phyloP scores from a whole-genome alignment of 805 yeast species.

The Schwanniomyces pseudopolymorphus region DNA sequence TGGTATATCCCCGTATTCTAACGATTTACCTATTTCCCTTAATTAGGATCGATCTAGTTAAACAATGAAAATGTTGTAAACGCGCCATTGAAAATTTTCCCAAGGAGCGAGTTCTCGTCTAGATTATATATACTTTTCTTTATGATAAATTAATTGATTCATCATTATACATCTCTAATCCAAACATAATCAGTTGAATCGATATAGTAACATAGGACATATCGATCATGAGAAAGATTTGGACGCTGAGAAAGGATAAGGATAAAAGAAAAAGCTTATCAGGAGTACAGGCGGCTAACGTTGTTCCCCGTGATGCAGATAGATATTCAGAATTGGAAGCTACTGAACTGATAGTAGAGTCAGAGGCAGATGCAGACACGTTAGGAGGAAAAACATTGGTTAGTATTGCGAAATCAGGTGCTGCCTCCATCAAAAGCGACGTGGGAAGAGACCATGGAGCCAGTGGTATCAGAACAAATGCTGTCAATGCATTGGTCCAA shows the following conservation, averaged over 20 bases:
- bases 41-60: not conserved
- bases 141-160: not conserved
- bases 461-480: not conserved
- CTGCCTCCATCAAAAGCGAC: not conserved
- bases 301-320: not conserved
- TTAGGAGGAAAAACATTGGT: slow-evolving; percentile 6
- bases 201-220: slow-evolving; percentile 3
- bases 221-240: slow-evolving; percentile 41
- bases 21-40: not conserved
- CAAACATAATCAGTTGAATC: slow-evolving; percentile 9
- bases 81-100: slow-evolving; percentile 1
- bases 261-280: slow-evolving; percentile 20
- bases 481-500: slow-evolving; percentile 13
- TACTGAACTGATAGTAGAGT: not conserved
- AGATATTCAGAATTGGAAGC: not conserved
- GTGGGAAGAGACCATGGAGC: not conserved
- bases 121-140: not conserved
- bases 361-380: not conserved
- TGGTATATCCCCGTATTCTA: not conserved
- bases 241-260: slow-evolving; percentile 24
- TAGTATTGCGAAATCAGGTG: slow-evolving; percentile 1
- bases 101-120: not conserved
- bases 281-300: slow-evolving; percentile 1
- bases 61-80: not conserved
- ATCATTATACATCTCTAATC: not conserved